Base-by-base conservation (phyloP, 192 early-diverging fungal genomes). In the Coemansia sp. region DNA sequence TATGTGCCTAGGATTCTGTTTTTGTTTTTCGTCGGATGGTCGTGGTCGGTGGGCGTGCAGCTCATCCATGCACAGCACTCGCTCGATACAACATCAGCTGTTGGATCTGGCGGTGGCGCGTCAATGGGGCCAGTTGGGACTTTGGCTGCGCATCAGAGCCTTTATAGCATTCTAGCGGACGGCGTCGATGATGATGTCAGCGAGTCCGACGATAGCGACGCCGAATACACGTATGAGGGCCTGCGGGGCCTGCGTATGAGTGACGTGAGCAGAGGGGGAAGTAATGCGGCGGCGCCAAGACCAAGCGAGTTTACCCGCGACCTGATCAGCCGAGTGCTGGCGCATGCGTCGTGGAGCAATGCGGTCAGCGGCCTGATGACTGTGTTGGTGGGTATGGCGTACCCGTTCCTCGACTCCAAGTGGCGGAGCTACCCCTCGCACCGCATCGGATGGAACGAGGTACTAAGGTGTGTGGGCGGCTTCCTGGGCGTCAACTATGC, bases 401-500 rank as follows among this genome's bases (percentile, higher is more conserved):
- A 77, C 50, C 79, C 79, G 51, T 82, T 70, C 29, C 68, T 82
- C 3, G 79, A 82, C 66, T 57, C 50, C 36, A 68, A 69, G 56
- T 82, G 79, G 79, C 79, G 53, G 31, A 65, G 75, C 65, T 62
- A 59, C n/a, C 63, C 71, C 21, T 44, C 45, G 17, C 59, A 54
- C 29, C 34, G 53, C 4, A 46, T 73, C 17, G 71, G 51, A 13
- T 82, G 74, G 74, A 69, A 82, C 59, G 71, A 74, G 27, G 72
- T 82, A n/a, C 57, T 82, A 19, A 60, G 79, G 62, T 77, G 79
- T 37, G 79, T 63, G 9, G 79, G 79, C 45, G 79, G 79, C 1
- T 82, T 82, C 29, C 70, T 82, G 41, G 79, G 72, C 40, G 68
- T 82, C 71, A 82, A 82, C 66, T 82, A 77, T n/a, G 79, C 79